phyloP scores from a whole-genome alignment of 192 early-diverging fungal genomes.

The Dimargaris xerosporica region DNA sequence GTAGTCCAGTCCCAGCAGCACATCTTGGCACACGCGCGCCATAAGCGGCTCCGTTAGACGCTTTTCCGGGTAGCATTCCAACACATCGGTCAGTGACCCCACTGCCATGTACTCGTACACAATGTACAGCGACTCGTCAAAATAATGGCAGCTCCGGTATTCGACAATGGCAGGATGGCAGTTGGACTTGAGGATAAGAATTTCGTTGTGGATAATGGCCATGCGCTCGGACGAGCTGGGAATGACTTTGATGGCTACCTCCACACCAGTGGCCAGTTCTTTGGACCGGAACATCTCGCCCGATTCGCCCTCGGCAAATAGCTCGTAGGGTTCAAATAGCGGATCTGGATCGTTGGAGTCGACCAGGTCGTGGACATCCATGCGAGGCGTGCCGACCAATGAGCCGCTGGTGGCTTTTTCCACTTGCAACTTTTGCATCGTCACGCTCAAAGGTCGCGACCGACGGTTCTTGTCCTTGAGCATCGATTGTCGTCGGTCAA shows the following conservation, averaged over 20 bases:
- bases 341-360: constrained; percentile 12
- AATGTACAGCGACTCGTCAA: constrained; percentile 35
- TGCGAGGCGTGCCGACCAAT: background rate
- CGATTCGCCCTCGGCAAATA: constrained; percentile 33
- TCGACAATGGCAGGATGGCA: constrained; percentile 29
- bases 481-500: background rate
- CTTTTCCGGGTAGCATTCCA: constrained; percentile 28
- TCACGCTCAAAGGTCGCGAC: background rate
- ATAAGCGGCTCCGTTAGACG: constrained; percentile 25
- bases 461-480: constrained; percentile 2
- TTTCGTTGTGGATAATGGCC: constrained; percentile 31
- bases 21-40: constrained; percentile 25
- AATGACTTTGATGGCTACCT: constrained; percentile 32
- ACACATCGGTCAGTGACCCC: constrained; percentile 30
- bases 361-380: background rate
- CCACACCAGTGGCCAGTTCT: constrained; percentile 18
- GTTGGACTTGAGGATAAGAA: constrained; percentile 29
- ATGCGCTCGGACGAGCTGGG: constrained; percentile 26
- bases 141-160: constrained; percentile 30
- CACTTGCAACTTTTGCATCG: background rate
- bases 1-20: constrained; percentile 31
- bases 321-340: constrained; percentile 17
- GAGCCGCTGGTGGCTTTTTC: background rate
- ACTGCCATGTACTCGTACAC: constrained; percentile 37
- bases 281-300: constrained; percentile 27